These are phyloP conservation scores for Sphagnum fallax DNA, from an alignment of 228 moss, liverwort and hornwort genomes.

Conservation along the genomic window DNA sequence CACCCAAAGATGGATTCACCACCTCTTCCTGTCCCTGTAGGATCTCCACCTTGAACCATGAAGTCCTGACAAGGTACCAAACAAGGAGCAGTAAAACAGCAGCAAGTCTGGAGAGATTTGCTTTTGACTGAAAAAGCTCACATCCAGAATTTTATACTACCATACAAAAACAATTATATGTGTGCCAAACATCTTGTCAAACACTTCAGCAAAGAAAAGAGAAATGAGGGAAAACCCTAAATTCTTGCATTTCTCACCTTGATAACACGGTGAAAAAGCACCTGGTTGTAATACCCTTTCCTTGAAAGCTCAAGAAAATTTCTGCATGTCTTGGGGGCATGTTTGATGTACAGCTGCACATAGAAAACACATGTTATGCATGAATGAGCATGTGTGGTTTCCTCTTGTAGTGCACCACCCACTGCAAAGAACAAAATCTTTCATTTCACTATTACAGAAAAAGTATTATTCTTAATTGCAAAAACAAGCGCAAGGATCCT, in stretches of 20 bases:
- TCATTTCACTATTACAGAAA: neutral
- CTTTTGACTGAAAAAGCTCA: neutral
- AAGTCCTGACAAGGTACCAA: constrained; percentile 38
- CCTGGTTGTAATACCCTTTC: constrained; percentile 68
- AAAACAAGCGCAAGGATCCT: neutral
- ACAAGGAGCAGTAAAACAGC: neutral
- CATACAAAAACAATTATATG: neutral
- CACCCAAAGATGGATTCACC: constrained; percentile 86
- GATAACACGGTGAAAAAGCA: constrained; percentile 78
- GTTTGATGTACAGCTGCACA: constrained; percentile 55
- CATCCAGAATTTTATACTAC: neutral
- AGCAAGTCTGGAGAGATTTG: neutral
- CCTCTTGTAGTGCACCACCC: neutral
- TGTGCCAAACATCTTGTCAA: neutral
- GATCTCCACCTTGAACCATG: constrained; percentile 82
- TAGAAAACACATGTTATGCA: neutral
- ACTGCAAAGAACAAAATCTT: neutral
- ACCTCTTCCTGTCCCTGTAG: constrained; percentile 71
- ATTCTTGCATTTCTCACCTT: constrained; percentile 21
- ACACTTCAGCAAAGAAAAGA: too few species aligned
- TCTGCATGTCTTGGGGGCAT: constrained; percentile 64
- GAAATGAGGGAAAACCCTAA: too few species aligned
- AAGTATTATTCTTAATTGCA: neutral
- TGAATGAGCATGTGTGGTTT: neutral
- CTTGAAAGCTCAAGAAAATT: constrained; percentile 76